Evolutionary conservation across 495 filamentous ascomycete species (phyloP).

Genomic region (Xylaria telfairii): DNA sequence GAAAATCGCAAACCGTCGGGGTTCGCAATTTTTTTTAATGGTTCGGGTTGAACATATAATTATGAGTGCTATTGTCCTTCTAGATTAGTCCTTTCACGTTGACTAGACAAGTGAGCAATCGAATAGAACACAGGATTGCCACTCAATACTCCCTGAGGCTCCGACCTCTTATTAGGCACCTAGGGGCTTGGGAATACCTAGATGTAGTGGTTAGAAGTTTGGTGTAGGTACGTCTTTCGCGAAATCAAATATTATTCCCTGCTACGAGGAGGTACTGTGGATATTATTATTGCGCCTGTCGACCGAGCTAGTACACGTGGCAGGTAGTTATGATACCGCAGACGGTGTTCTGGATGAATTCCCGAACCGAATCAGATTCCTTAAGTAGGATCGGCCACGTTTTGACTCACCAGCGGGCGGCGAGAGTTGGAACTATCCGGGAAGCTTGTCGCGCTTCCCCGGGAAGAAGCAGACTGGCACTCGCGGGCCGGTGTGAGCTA

Average conservation of each 20-base stretch:
- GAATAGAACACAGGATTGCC: not conserved
- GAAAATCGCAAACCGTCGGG: not conserved
- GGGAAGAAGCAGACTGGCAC: not conserved
- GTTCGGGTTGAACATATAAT: not conserved
- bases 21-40: not conserved
- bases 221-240: not conserved
- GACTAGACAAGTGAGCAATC: not conserved
- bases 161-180: not conserved
- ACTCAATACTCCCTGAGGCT: not conserved
- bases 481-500: not conserved
- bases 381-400: too few species aligned
- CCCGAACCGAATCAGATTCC: not conserved
- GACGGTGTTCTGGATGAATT: not conserved
- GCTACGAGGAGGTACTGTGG: not conserved
- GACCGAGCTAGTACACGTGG: not conserved
- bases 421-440: not conserved
- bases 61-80: not conserved
- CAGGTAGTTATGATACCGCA: not conserved
- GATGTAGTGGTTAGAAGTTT: not conserved
- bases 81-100: not conserved
- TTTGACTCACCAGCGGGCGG: not conserved
- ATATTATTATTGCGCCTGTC: not conserved
- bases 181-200: not conserved
- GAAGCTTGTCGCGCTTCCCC: not conserved
- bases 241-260: not conserved